These are phyloP conservation scores for Plasmodium cynomolgi DNA, from an alignment of 169 alveolate genomes.

Conservation along the genomic window DNA sequence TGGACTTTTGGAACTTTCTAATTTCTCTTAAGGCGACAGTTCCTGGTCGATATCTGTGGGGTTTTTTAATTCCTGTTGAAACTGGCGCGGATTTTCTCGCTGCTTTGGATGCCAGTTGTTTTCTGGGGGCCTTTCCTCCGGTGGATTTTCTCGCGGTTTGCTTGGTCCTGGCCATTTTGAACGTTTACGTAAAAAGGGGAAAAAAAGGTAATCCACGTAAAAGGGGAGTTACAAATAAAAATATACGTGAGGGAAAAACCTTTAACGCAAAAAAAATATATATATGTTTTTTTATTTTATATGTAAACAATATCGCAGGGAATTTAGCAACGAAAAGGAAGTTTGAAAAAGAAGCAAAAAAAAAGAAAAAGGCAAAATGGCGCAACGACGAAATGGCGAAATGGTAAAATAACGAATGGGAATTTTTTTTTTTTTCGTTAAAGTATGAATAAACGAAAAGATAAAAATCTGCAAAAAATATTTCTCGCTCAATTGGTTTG, in stretches of 20 bases:
- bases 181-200: constrained; percentile 13
- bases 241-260: neutral
- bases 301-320: too few species aligned
- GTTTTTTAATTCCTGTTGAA: constrained; percentile 97
- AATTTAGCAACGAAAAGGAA: neutral
- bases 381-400: neutral
- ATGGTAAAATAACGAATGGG: neutral
- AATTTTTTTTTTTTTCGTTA: too few species aligned
- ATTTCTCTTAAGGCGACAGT: constrained; percentile 99
- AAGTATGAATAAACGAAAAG: neutral
- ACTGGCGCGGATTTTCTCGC: constrained; percentile 99
- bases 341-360: neutral
- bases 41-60: constrained; percentile 99
- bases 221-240: neutral
- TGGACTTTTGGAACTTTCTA: constrained; percentile 95
- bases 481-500: neutral
- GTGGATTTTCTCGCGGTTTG: constrained; percentile 98
- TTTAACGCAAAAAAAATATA: neutral
- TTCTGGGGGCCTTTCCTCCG: constrained; percentile 98
- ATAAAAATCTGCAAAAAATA: neutral
- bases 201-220: neutral
- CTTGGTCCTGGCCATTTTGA: constrained; percentile 97
- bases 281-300: neutral
- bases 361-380: neutral
- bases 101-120: constrained; percentile 98